Base-by-base conservation (phyloP, 108 stramenopile genomes). In the Cyclotella sp. region DNA sequence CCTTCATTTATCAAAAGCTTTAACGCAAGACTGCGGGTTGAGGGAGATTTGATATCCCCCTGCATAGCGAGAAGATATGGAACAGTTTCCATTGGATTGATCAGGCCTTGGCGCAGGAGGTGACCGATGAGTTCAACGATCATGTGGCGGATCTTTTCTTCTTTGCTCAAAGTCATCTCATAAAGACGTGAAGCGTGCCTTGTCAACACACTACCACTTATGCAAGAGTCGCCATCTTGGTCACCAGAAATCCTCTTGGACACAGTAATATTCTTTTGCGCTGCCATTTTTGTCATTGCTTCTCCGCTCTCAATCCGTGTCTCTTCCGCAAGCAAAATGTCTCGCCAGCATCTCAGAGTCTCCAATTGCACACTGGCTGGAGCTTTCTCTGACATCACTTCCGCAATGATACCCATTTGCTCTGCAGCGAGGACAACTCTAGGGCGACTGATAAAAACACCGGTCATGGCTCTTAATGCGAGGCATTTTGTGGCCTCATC, bases 21-120 rank as follows among this genome's bases (percentile, higher is more conserved):
- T 52, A 94, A 57, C 24, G 96, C 91, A 41, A 85, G 78, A 12
- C 77, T 62, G 14, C 96, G 92, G 63, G 93, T 91, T 46, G 64
- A 65, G n/a, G 69, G 79, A 8, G 84, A 87, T 41, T 91, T 87
- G 22, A 93, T 81, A 73, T 97, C 96, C 4, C 94, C 96, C 73
- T 95, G 96, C 42, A 97, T 61, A 11, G 92, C 96, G 44, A 97
- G 84, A 45, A 97, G 78, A 60, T 82, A 83, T 21, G 94, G 93
- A 11, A 95, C 85, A 21, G 90, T 85, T 66, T 93, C 91, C 73
- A 91, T 94, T 11, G 96, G 96, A 76, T 97, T 95, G 54, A 94
- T 74, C 57, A 95, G 85, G n/a, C 96, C 96, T 84, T 97, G 96
- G 8, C 95, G 89, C 27, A 95, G 82, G 2, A 97, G 84, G 59